Evolutionary conservation across 768 basidiomycete species (phyloP).

Genomic region (Phylloporus arenicola): DNA sequence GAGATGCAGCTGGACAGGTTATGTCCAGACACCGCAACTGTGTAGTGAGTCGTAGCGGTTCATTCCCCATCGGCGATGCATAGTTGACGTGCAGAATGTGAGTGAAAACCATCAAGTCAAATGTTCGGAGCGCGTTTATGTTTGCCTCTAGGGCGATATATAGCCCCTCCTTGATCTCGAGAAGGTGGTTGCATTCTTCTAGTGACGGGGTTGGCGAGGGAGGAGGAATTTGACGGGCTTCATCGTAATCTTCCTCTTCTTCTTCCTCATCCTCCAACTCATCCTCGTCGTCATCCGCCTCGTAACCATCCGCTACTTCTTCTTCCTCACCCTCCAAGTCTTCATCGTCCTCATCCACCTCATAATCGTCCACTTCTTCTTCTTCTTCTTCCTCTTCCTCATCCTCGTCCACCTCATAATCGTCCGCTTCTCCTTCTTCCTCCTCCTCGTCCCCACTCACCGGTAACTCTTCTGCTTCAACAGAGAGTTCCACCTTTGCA

Average conservation of each 20-base stretch:
- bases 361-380: background rate
- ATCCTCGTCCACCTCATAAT: too few species aligned
- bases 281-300: background rate
- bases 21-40: constrained; percentile 1
- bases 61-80: background rate
- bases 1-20: background rate
- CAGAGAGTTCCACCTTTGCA: background rate
- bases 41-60: background rate
- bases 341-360: background rate
- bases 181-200: constrained; percentile 4
- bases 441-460: background rate
- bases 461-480: background rate
- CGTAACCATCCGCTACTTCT: too few species aligned
- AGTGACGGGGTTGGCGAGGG: background rate
- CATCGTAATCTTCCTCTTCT: background rate
- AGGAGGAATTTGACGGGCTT: background rate
- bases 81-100: constrained; percentile 18
- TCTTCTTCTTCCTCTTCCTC: too few species aligned
- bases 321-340: background rate
- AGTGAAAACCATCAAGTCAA: constrained; percentile 10
- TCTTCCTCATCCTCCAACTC: background rate
- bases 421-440: too few species aligned
- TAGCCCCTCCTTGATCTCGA: constrained; percentile 8
- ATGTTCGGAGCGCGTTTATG: constrained; percentile 6
- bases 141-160: constrained; percentile 18